These are phyloP conservation scores for Blastocladiella britannica DNA, from an alignment of 192 early-diverging fungal genomes.

Conservation along the genomic window DNA sequence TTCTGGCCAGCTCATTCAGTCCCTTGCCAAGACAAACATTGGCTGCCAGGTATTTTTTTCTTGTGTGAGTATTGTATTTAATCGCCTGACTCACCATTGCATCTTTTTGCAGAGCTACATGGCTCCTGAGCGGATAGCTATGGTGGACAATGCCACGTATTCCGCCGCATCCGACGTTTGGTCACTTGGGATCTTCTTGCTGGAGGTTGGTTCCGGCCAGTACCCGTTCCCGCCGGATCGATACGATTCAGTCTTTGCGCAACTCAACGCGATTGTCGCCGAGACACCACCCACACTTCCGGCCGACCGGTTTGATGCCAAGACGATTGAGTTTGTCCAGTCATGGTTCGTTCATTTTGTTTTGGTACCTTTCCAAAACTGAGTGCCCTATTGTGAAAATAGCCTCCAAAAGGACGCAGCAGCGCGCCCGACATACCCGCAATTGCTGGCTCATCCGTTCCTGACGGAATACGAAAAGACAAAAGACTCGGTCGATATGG, in stretches of 20 bases:
- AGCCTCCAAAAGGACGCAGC: constrained; percentile 47
- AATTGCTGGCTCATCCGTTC: constrained; percentile 61
- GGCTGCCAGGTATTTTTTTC: too few species aligned
- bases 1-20: constrained; percentile 68
- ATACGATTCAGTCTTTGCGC: constrained; percentile 61
- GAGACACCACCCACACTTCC: constrained; percentile 57
- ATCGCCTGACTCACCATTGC: too few species aligned
- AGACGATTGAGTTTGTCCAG: constrained; percentile 57
- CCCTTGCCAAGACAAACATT: constrained; percentile 78
- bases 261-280: constrained; percentile 65
- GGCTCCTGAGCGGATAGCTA: constrained; percentile 80
- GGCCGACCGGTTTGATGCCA: constrained; percentile 33
- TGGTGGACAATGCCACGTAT: constrained; percentile 35
- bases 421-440: constrained; percentile 49
- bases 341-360: constrained; percentile 26
- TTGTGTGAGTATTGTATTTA: too few species aligned
- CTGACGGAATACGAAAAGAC: constrained; percentile 29
- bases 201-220: constrained; percentile 61
- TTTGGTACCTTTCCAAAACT: background rate
- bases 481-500: constrained; percentile 53
- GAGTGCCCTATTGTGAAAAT: constrained; percentile 3
- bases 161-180: constrained; percentile 82
- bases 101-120: constrained; percentile 93
- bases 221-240: constrained; percentile 54
- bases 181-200: constrained; percentile 70